A percentile compares a stretch with the other conserved stretches of the same genome.
phyloP scores from a whole-genome alignment of 2,329 filamentous ascomycete genomes.

The Mycosphaerella sp. region DNA sequence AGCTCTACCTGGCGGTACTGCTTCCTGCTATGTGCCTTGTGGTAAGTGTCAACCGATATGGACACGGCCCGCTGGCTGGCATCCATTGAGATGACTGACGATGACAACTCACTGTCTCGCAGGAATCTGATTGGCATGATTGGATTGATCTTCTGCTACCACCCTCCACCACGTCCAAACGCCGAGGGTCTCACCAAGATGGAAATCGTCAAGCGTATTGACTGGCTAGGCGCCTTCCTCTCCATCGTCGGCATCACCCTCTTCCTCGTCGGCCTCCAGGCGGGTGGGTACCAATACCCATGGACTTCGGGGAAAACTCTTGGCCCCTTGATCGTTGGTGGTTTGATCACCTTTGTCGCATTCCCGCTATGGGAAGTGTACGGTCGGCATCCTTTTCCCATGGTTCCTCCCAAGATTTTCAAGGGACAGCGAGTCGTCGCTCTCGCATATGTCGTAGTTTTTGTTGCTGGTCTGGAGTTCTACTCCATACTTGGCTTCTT shows the following conservation, averaged over 20 bases:
- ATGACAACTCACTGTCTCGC: too few relatives aligned
- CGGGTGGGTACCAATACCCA: slow-evolving; percentile 20
- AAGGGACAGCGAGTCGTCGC: slow-evolving; percentile 30
- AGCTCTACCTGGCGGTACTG: slow-evolving; percentile 49
- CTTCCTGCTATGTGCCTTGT: slow-evolving; percentile 48
- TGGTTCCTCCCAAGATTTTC: slow-evolving; percentile 28
- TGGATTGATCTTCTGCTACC: slow-evolving; percentile 48
- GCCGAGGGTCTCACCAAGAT: slow-evolving; percentile 34
- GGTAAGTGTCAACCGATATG: slow-evolving; percentile 18
- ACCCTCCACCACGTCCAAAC: slow-evolving; percentile 44
- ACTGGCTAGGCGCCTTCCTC: slow-evolving; percentile 47
- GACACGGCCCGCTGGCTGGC: too few relatives aligned
- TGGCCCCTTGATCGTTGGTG: slow-evolving; percentile 26
- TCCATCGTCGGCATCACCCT: slow-evolving; percentile 45
- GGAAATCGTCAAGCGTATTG: slow-evolving; percentile 41
- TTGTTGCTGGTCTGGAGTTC: slow-evolving; percentile 34
- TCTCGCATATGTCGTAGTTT: slow-evolving; percentile 33
- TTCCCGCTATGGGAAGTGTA: slow-evolving; percentile 28
- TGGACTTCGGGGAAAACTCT: slow-evolving; percentile 27
- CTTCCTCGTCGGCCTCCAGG: slow-evolving; percentile 42
- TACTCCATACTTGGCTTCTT: slow-evolving; percentile 48
- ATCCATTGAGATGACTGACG: too few relatives aligned
- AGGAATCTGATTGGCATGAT: slow-evolving; percentile 45
- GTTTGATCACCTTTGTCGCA: slow-evolving; percentile 23
- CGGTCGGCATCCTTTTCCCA: slow-evolving; percentile 24